Percentiles rank a stretch among this genome's conserved stretches.
phyloP scores from a whole-genome alignment of 202 grass and related monocot genomes.

The Musa balbisiana region DNA sequence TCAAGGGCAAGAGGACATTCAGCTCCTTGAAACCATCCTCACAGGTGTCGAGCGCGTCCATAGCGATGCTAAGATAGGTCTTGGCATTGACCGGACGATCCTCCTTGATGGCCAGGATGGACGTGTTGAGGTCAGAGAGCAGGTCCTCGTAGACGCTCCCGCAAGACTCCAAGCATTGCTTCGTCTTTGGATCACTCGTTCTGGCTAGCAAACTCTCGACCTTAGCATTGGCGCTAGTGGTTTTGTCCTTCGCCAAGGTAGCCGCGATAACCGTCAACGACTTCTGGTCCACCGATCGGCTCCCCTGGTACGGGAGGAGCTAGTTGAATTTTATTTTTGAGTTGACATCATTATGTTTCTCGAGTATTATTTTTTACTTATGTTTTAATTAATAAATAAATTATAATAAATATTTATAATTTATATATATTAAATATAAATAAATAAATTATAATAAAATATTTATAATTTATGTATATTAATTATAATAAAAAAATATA shows the following conservation, averaged over 20 bases:
- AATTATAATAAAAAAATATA: too few species aligned
- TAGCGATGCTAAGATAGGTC: not conserved
- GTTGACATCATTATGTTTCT: too few species aligned
- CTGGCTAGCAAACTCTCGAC: slow-evolving; percentile 24
- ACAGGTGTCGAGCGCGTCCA: not conserved
- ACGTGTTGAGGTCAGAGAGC: not conserved
- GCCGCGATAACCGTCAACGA: slow-evolving; percentile 34
- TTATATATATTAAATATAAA: too few species aligned
- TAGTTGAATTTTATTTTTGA: too few species aligned
- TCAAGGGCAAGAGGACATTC: not conserved
- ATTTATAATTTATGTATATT: too few species aligned
- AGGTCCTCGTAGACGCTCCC: too few species aligned
- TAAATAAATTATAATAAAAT: too few species aligned
- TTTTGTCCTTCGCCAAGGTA: slow-evolving; percentile 35
- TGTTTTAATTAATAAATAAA: too few species aligned
- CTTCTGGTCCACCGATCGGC: slow-evolving; percentile 20
- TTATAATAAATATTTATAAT: too few species aligned
- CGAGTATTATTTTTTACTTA: too few species aligned
- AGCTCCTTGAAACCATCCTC: not conserved
- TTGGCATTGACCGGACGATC: not conserved
- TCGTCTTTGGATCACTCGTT: not conserved
- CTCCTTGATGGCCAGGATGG: not conserved
- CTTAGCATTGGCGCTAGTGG: slow-evolving; percentile 40
- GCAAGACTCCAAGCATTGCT: not conserved
- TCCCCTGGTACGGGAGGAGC: slow-evolving; percentile 30